Base-by-base conservation (phyloP, 306 rosid species). In the Prunus campanulata region DNA sequence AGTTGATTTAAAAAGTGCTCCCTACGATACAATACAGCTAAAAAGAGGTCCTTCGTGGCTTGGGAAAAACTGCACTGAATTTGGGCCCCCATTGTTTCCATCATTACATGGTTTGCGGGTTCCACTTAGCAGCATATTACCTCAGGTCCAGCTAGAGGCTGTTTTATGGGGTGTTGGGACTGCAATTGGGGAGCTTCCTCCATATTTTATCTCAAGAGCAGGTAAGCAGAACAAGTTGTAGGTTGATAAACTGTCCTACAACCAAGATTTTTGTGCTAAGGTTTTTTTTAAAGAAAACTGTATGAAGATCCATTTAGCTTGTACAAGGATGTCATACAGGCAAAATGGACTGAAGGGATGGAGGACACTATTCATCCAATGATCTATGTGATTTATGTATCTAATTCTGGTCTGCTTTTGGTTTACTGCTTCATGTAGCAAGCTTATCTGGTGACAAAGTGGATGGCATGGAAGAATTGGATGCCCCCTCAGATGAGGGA, bases 111-210 rank as follows among this genome's bases (percentile, higher is more conserved):
- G 95, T 83, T 82, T 87, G 60, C 91, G 74, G 85, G 91, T 96
- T 74, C 98, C 99, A 3, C 96, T 96, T 76, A 82, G 91, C 85
- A 86, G 87, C 85, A 90, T 96, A 83, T 85, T 96, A 86, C 82
- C 92, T 72, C 96, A 93, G 80, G 89, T 96, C 63, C 98, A 93
- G 88, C 3, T 96, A 72, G 99, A 96, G 86, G 98, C 99, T 70
- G 62, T 96, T 82, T 83, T 96, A 25, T 96, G 99, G 99, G 99
- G 99, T 74, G 11, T 89, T 50, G 99, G 99, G 77, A 96, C 99
- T 68, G 98, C 99, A 67, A 72, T 96, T 24, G 99, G 99, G 72
- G 99, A 96, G 87, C 98, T 96, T 87, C 99, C 99, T 82, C 99
- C 99, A 11, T 96, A 96, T 85, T 96, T 96, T 79, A 89, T 96